These are phyloP conservation scores for Candida sanyaensis DNA, from an alignment of 1,139 yeast species.

Conservation along the genomic window DNA sequence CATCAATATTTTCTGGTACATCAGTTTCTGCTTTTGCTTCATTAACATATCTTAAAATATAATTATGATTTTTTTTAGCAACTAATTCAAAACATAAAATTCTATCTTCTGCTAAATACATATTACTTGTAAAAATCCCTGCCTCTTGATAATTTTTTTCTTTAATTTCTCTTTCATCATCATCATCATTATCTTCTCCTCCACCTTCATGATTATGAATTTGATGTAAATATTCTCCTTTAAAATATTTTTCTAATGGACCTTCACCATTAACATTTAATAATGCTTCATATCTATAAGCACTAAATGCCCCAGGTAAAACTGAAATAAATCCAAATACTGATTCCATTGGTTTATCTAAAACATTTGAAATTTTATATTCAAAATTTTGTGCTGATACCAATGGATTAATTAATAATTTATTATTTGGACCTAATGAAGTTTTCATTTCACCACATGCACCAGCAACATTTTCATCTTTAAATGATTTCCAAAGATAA, in stretches of 20 bases:
- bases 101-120: slow-evolving; percentile 87
- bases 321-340: slow-evolving; percentile 82
- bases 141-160: slow-evolving; percentile 47
- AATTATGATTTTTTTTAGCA: slow-evolving; percentile 62
- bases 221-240: slow-evolving; percentile 71
- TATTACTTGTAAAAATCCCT: slow-evolving; percentile 77
- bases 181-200: slow-evolving; percentile 37
- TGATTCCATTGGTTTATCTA: slow-evolving; percentile 83
- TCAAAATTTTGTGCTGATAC: slow-evolving; percentile 87
- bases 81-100: slow-evolving; percentile 81
- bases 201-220: slow-evolving; percentile 31
- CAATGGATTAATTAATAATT: slow-evolving; percentile 64
- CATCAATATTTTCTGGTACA: slow-evolving; percentile 74
- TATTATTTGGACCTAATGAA: slow-evolving; percentile 58
- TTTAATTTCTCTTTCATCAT: slow-evolving; percentile 45
- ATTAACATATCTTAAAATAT: slow-evolving; percentile 71
- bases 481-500: slow-evolving; percentile 74
- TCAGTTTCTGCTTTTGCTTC: slow-evolving; percentile 82
- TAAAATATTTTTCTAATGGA: slow-evolving; percentile 76
- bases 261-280: slow-evolving; percentile 66
- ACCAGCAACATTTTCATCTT: slow-evolving; percentile 78
- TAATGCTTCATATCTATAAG: slow-evolving; percentile 72
- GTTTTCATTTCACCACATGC: slow-evolving; percentile 87
- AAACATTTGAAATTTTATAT: slow-evolving; percentile 77
- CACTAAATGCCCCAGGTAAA: slow-evolving; percentile 87